These are phyloP conservation scores for Solanum gracilifrons DNA, from an alignment of 257 asterid genomes.

Conservation along the genomic window DNA sequence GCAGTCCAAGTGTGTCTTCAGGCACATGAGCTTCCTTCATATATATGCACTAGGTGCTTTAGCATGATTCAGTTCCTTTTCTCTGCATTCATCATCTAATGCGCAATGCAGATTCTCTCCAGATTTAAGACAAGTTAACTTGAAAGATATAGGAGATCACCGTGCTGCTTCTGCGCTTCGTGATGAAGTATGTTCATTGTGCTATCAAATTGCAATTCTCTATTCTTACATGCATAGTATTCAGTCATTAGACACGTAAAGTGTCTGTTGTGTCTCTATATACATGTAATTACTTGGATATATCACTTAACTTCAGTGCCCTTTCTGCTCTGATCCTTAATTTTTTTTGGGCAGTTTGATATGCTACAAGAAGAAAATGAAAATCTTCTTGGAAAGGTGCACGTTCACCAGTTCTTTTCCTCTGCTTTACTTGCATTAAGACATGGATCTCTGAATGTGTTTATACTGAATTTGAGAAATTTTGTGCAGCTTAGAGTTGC, in stretches of 20 bases:
- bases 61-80: not conserved
- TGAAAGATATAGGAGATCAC: slow-evolving; percentile 52
- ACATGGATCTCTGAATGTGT: not conserved
- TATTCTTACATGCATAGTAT: slow-evolving; percentile 6
- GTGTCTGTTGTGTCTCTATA: not conserved
- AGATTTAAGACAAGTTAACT: slow-evolving; percentile 44
- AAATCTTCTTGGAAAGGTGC: slow-evolving; percentile 65
- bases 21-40: not conserved
- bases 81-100: not conserved
- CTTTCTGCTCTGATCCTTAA: slow-evolving; percentile 19
- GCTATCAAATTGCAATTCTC: not conserved
- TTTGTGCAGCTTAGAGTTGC: slow-evolving; percentile 65
- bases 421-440: not conserved
- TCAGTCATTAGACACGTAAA: not conserved
- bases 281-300: not conserved
- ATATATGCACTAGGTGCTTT: not conserved
- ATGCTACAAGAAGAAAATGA: slow-evolving; percentile 96
- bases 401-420: not conserved
- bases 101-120: slow-evolving; percentile 66
- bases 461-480: slow-evolving; percentile 8
- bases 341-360: slow-evolving; percentile 54
- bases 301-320: not conserved
- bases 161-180: slow-evolving; percentile 74
- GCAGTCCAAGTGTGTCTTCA: not conserved
- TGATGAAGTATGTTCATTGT: slow-evolving; percentile 53